Conservation (phyloP, 768 basidiomycete species). For the Suillus plorans region DNA sequence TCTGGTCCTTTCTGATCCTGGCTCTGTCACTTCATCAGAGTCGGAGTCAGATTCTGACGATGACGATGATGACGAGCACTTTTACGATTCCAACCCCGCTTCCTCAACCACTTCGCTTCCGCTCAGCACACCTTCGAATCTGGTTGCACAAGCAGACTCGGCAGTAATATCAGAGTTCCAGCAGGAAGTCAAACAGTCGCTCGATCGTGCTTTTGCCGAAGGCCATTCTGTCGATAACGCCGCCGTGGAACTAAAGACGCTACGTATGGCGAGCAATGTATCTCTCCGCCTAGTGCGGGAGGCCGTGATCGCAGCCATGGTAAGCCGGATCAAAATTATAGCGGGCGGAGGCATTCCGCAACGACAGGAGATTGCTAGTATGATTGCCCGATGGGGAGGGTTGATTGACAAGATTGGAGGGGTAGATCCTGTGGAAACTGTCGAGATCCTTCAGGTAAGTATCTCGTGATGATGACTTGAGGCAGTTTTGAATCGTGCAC, state of each 20-base stretch:
- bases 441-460: constrained; percentile 74
- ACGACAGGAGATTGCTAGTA: constrained; percentile 59
- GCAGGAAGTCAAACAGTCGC: constrained; percentile 75
- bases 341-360: constrained; percentile 56
- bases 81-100: constrained; percentile 33
- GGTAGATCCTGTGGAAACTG: constrained; percentile 77
- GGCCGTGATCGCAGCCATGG: constrained; percentile 83
- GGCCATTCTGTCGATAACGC: constrained; percentile 92
- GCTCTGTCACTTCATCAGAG: constrained; percentile 53
- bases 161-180: constrained; percentile 69
- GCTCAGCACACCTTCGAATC: constrained; percentile 38
- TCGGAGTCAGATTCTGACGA: constrained; percentile 42
- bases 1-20: constrained; percentile 58
- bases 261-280: constrained; percentile 96
- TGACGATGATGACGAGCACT: constrained; percentile 42
- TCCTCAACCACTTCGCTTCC: constrained; percentile 50
- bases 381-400: constrained; percentile 79
- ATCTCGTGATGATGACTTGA: constrained; percentile 1
- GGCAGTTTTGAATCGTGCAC: neutral
- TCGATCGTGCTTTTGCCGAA: constrained; percentile 91
- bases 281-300: constrained; percentile 81
- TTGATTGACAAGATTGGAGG: constrained; percentile 82
- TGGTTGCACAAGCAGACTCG: constrained; percentile 37
- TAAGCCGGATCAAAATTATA: constrained; percentile 66
- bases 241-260: constrained; percentile 90